These are phyloP conservation scores for Auricularia sp. DNA, from an alignment of 768 basidiomycete genomes.

Conservation along the genomic window DNA sequence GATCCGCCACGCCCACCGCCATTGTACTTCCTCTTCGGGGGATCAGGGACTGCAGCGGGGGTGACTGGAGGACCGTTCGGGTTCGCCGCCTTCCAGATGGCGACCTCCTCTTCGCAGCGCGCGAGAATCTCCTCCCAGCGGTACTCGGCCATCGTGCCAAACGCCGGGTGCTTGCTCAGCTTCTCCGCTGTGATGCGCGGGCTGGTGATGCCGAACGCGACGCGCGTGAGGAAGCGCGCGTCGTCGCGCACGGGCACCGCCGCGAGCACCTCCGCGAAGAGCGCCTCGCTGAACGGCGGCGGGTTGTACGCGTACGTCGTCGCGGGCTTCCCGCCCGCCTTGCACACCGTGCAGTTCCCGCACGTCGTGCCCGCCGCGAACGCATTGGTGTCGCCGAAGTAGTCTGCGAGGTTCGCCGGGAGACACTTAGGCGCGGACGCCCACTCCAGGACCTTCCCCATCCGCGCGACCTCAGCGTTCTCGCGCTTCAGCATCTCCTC, in stretches of 20 bases:
- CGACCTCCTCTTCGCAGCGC: slow-evolving; percentile 34
- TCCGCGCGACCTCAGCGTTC: slow-evolving; percentile 30
- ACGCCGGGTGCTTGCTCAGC: slow-evolving; percentile 34
- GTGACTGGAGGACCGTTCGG: neutral
- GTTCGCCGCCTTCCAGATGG: neutral
- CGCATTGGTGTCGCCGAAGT: slow-evolving; percentile 32
- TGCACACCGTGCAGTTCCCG: slow-evolving; percentile 35
- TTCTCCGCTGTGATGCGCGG: slow-evolving; percentile 34
- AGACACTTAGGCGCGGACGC: slow-evolving; percentile 33
- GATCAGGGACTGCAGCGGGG: neutral
- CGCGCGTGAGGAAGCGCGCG: slow-evolving; percentile 38
- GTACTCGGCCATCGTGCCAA: slow-evolving; percentile 32
- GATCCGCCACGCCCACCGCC: neutral
- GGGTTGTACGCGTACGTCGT: slow-evolving; percentile 19
- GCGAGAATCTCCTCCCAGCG: slow-evolving; percentile 32
- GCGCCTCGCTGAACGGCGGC: slow-evolving; percentile 19
- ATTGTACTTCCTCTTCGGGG: neutral
- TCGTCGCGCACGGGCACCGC: slow-evolving; percentile 38
- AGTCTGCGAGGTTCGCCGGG: slow-evolving; percentile 30
- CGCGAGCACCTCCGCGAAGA: slow-evolving; percentile 28
- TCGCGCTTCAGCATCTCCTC: slow-evolving; percentile 32
- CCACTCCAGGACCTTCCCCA: slow-evolving; percentile 30
- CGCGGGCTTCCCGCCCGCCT: slow-evolving; percentile 23
- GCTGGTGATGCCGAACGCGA: slow-evolving; percentile 42
- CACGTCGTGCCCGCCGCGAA: slow-evolving; percentile 32